Base-by-base conservation (phyloP, 192 early-diverging fungal species). In the Radiomyces spectabilis region DNA sequence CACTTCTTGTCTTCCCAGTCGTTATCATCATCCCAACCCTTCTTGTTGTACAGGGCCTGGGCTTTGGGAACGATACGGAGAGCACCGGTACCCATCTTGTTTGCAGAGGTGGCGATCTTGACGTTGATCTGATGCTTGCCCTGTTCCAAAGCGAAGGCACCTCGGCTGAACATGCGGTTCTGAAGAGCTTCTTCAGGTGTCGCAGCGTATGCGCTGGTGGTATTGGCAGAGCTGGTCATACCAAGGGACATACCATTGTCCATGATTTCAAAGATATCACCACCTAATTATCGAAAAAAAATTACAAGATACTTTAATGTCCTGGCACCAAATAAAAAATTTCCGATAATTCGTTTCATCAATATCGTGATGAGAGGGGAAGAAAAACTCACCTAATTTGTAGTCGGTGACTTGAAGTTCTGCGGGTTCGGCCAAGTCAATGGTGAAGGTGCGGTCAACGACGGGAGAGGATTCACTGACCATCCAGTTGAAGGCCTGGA, bases 401-500 rank as follows among this genome's bases (percentile, higher is more conserved):
- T 48, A 48, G 24, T 48, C 46, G 24, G 46, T 48, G 29, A 48
- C 16, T 48, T 48, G 46, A 27, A 48, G 24, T 9, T 16, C 24
- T 5, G 46, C 46, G 16, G 46, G 46, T 31, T 48, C 46, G 24
- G 5, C 24, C 26, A 48, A 31, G 15, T 48, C 15, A 13, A 48
- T 25, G 24, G 9, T 9, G 29, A 48, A 48, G 15, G 21, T 9
- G 5, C 46, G 46, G 24, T 48, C 46, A 5, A 48, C 9, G 24
- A 9, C 30, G 24, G 46, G 24, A 15, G 7, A 4, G 16, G 25
- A 21, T 4, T 48, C 46, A 5, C 10, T 30, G 15, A 10, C 30
- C 25, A 26, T n/a, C 46, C 46, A 48, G 46, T 48, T 48, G 46
- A 48, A 48, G 12, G 46, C 12, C 24, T 48, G 46, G 46, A 48